Evolutionary conservation across 495 filamentous ascomycete genomes (phyloP).

Genomic region (Pyronema domesticum): DNA sequence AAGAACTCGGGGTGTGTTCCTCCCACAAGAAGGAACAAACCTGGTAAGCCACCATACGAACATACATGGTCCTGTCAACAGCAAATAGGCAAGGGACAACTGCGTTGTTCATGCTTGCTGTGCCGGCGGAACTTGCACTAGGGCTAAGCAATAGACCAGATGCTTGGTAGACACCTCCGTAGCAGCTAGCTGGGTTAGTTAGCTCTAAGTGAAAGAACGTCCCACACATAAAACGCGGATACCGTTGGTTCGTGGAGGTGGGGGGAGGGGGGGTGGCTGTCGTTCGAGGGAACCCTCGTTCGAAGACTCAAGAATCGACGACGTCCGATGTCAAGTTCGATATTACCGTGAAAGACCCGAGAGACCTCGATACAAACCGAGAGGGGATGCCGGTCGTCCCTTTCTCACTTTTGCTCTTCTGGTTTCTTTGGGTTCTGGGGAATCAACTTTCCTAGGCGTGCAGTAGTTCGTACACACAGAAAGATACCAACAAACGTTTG

Average conservation of each 20-base stretch:
- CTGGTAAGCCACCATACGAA: neutral
- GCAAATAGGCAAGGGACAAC: constrained; percentile 9
- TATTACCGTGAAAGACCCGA: too few species aligned
- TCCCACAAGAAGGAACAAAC: too few species aligned
- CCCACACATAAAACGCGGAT: constrained; percentile 18
- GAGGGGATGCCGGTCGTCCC: too few species aligned
- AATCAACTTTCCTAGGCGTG: neutral
- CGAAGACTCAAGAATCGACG: too few species aligned
- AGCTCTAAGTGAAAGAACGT: neutral
- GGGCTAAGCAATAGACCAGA: too few species aligned
- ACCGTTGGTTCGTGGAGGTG: constrained; percentile 21
- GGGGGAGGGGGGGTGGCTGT: constrained; percentile 4
- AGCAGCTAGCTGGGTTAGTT: constrained; percentile 9
- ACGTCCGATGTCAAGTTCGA: too few species aligned
- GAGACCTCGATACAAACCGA: too few species aligned
- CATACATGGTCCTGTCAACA: constrained; percentile 3
- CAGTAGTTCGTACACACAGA: neutral
- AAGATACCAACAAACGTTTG: too few species aligned
- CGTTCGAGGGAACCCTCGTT: neutral
- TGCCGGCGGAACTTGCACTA: too few species aligned
- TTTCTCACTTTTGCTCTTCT: neutral
- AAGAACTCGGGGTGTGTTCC: neutral
- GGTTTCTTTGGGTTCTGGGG: neutral
- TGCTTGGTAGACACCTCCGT: constrained; percentile 19
- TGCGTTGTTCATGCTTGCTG: constrained; percentile 24